A percentile compares a stretch with the other conserved stretches of the same genome.
Conservation (phyloP, 495 filamentous ascomycete species). For the Aspergillus biplanus region DNA sequence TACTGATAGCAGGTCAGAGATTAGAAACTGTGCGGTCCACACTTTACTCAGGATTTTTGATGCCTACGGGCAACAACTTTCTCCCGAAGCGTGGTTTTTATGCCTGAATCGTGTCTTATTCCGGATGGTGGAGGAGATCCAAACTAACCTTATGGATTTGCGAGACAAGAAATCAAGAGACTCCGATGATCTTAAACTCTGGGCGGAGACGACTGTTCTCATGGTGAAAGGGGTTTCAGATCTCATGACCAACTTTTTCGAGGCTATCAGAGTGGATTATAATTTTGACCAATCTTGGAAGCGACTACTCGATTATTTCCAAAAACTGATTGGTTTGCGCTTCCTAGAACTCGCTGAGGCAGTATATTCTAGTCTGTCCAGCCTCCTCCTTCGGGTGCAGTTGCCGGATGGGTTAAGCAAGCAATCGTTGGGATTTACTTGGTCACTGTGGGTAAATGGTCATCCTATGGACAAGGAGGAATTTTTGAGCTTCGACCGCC, state of each 20-base stretch:
- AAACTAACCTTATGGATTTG: constrained; percentile 27
- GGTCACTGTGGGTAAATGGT: constrained; percentile 72
- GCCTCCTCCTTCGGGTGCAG: constrained; percentile 64
- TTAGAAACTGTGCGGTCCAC: constrained; percentile 89
- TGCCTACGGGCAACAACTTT: constrained; percentile 81
- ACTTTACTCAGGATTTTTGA: constrained; percentile 91
- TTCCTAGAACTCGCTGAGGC: constrained; percentile 72
- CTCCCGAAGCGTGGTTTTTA: constrained; percentile 77
- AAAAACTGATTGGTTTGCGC: constrained; percentile 58
- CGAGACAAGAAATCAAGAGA: constrained; percentile 29
- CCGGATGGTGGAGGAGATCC: constrained; percentile 63
- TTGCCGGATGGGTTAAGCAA: constrained; percentile 53
- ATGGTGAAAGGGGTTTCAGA: constrained; percentile 70
- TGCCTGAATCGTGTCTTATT: constrained; percentile 82
- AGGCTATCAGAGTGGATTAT: constrained; percentile 57
- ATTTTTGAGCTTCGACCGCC: constrained; percentile 42
- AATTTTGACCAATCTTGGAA: constrained; percentile 68
- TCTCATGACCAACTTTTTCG: constrained; percentile 69
- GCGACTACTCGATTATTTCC: constrained; percentile 68
- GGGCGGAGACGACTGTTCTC: constrained; percentile 78
- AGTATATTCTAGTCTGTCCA: constrained; percentile 67
- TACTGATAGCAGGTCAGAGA: constrained; percentile 76
- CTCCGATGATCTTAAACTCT: constrained; percentile 51
- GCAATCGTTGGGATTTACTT: constrained; percentile 62
- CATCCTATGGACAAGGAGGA: constrained; percentile 58